Evolutionary conservation across 148 eudicot species (phyloP), one percentile per base, ranked within the genome.

Genomic region (Vaccinium macrocarpon): DNA sequence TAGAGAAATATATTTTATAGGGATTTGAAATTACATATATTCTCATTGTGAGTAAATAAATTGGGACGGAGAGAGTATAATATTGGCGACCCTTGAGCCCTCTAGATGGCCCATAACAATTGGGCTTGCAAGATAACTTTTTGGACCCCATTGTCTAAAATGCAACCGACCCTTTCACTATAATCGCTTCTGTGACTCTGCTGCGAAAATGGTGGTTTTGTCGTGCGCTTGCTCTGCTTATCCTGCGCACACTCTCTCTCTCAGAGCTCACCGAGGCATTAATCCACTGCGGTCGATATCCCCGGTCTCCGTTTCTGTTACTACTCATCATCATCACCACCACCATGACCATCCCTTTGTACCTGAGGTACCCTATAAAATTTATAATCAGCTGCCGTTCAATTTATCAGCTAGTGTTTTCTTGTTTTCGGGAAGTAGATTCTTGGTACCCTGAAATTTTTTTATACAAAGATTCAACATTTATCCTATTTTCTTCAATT

Each of bases 341-440:
- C 85, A 42, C 62, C 86, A 78, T 83, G 83, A 86, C 52, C 87
- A 87, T 52, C 89, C 92, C 13, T 94, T 93, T 80, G 90, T 92
- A 48, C 92, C 93, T 0, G 93, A 93, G 98, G 98, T 94, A 78
- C 83, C 62, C 61, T 74, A 48, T 38, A 42, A 18, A 18, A 15
- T 53, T 32, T 83, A 1, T 8, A 8, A 59, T 59, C 25, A 21
- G 66, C 66, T 7, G 8, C 46, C 46, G 46, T 42, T 5, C 46
- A 42, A 3, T 42, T 42, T 42, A 42, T 42, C 46, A 42, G 46
- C 14, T 23, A 23, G 71, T 23, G 2, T 64, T 23, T 59, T 59
- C 25, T 59, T 21, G 66, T 6, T 19, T 19, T 21, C 10, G 66
- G 25, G 66, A 59, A 59, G 66, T 59, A 59, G 66, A 59, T 59